Evolutionary conservation across 805 yeast genomes (phyloP).

Genomic region (Tetrapisispora nanseiensis): DNA sequence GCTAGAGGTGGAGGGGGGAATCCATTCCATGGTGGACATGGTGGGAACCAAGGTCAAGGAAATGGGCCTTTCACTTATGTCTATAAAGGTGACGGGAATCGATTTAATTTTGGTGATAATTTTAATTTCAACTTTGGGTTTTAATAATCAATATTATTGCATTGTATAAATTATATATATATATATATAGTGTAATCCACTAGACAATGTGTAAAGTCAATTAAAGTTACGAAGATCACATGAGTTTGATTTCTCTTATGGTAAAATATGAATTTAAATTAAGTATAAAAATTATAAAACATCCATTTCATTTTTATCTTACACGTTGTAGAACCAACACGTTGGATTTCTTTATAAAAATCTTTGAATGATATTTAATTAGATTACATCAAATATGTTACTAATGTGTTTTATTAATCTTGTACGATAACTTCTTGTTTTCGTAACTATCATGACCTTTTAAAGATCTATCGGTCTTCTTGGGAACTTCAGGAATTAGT

Average conservation of each 20-base stretch:
- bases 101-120: constrained; percentile 9
- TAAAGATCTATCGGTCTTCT: too few species aligned
- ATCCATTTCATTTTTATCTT: neutral
- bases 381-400: too few species aligned
- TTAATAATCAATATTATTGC: neutral
- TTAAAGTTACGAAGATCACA: too few species aligned
- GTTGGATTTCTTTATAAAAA: too few species aligned
- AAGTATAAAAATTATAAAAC: neutral
- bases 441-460: too few species aligned
- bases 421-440: too few species aligned
- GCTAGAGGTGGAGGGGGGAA: constrained; percentile 23
- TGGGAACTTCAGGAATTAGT: too few species aligned
- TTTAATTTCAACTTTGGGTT: constrained; percentile 5
- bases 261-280: neutral
- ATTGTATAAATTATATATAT: too few species aligned
- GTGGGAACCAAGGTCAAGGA: neutral
- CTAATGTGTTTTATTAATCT: too few species aligned
- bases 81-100: constrained; percentile 5
- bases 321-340: neutral
- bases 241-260: neutral
- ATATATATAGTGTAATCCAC: too few species aligned
- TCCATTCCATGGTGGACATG: neutral
- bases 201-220: too few species aligned
- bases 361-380: neutral
- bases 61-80: constrained; percentile 1